Evolutionary conservation across 768 basidiomycete genomes (phyloP).

Genomic region (Xerocomellus intermedius): DNA sequence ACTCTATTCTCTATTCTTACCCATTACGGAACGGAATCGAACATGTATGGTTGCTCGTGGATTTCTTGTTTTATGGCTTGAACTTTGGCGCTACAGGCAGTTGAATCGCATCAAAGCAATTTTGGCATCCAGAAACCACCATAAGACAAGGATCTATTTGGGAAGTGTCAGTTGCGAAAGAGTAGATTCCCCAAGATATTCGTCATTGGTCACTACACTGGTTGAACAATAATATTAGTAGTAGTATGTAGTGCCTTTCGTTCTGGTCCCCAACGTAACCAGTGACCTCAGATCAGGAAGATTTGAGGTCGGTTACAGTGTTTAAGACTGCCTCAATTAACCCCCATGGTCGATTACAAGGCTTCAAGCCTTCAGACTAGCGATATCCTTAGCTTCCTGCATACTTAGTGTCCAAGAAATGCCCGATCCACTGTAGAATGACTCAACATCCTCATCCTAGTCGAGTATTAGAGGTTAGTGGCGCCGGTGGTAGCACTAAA

Average conservation of each 20-base stretch:
- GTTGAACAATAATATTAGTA: background rate
- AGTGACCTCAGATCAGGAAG: background rate
- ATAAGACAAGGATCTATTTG: no score
- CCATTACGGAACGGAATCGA: constrained; percentile 7
- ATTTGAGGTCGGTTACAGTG: background rate
- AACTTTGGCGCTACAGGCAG: background rate
- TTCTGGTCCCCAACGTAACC: no score
- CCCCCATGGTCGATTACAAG: background rate
- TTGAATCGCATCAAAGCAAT: background rate
- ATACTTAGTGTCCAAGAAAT: constrained; percentile 83
- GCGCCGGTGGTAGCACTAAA: background rate
- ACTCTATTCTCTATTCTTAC: background rate
- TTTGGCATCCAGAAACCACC: no score
- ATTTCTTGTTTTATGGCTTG: background rate
- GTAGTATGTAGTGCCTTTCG: background rate
- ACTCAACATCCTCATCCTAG: constrained; percentile 92
- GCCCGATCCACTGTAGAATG: constrained; percentile 92
- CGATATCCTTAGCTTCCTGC: constrained; percentile 72
- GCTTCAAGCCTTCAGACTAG: constrained; percentile 49
- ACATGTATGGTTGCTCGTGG: background rate
- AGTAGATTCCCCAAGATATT: background rate
- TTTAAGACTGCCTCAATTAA: background rate
- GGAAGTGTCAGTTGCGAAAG: background rate
- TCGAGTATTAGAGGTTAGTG: constrained; percentile 5
- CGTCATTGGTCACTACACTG: background rate